Evolutionary conservation across 495 filamentous ascomycete genomes (phyloP).

Genomic region (Aspergillus mulundensis): DNA sequence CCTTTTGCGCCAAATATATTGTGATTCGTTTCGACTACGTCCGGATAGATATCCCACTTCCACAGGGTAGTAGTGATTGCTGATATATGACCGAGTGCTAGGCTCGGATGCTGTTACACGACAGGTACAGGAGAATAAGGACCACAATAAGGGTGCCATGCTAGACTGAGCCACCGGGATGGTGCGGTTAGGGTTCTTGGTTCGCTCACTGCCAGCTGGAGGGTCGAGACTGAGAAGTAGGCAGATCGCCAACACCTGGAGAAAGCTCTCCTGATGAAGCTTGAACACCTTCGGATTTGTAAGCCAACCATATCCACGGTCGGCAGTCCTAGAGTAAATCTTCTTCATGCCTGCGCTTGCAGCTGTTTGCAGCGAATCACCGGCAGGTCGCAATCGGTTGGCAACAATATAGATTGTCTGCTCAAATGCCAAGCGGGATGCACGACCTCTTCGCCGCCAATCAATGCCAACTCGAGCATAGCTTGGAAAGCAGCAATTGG

Average conservation of each 20-base stretch:
- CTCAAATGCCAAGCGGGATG: conserved; percentile 8
- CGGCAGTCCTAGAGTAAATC: not conserved
- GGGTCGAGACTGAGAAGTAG: too few species aligned
- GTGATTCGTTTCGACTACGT: not conserved
- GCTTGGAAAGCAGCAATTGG: conserved; percentile 1
- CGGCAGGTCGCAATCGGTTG: conserved; percentile 1
- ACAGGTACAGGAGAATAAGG: not conserved
- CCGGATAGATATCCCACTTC: not conserved
- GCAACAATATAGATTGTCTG: not conserved
- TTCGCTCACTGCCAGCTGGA: not conserved
- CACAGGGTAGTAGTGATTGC: not conserved
- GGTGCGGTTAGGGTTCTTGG: not conserved
- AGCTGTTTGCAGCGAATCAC: not conserved
- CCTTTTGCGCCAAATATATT: not conserved
- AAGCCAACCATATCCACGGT: not conserved
- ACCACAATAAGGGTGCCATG: not conserved
- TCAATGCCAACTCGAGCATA: conserved; percentile 7
- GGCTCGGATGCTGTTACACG: not conserved
- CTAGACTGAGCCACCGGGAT: not conserved
- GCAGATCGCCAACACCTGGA: not conserved
- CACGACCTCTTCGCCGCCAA: conserved; percentile 3
- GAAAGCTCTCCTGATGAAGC: not conserved
- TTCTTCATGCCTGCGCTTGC: conserved; percentile 6
- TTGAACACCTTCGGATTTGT: not conserved
- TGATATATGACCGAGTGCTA: not conserved